A percentile compares a stretch with the other conserved stretches of the same genome.
These are phyloP conservation scores for Galerina sulciceps DNA, from an alignment of 768 basidiomycete genomes.

Conservation along the genomic window DNA sequence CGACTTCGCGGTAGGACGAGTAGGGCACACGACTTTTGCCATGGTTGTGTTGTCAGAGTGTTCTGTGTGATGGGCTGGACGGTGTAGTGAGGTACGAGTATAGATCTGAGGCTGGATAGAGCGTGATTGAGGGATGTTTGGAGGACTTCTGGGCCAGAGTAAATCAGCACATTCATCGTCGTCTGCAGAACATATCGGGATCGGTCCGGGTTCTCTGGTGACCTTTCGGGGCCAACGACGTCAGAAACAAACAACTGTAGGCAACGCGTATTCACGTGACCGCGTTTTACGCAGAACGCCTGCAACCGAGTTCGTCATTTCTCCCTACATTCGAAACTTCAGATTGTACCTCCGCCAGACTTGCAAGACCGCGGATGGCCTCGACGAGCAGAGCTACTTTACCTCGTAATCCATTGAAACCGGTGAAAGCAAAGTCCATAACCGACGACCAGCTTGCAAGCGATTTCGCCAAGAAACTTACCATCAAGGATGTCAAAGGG, in stretches of 20 bases:
- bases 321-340: not conserved
- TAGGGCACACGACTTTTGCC: constrained; percentile 75
- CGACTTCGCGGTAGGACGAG: constrained; percentile 77
- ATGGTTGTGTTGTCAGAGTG: constrained; percentile 70
- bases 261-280: constrained; percentile 1
- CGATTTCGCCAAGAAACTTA: constrained; percentile 18
- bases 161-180: constrained; percentile 77
- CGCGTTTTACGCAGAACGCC: not conserved
- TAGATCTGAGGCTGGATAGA: constrained; percentile 48
- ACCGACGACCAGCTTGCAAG: constrained; percentile 16
- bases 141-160: constrained; percentile 64
- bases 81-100: constrained; percentile 77
- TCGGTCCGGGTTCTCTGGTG: no score
- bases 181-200: no score
- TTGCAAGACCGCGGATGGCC: not conserved
- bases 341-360: no score
- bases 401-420: constrained; percentile 15
- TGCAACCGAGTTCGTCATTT: not conserved
- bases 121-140: constrained; percentile 47
- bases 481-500: constrained; percentile 26
- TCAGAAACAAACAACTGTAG: not conserved
- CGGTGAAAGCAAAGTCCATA: constrained; percentile 8
- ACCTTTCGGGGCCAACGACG: no score
- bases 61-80: constrained; percentile 69
- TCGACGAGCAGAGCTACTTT: constrained; percentile 5